Evolutionary conservation across 345 rosid species (phyloP), one percentile per base, ranked within the genome.

Genomic region (Chamaenerion angustifolium): DNA sequence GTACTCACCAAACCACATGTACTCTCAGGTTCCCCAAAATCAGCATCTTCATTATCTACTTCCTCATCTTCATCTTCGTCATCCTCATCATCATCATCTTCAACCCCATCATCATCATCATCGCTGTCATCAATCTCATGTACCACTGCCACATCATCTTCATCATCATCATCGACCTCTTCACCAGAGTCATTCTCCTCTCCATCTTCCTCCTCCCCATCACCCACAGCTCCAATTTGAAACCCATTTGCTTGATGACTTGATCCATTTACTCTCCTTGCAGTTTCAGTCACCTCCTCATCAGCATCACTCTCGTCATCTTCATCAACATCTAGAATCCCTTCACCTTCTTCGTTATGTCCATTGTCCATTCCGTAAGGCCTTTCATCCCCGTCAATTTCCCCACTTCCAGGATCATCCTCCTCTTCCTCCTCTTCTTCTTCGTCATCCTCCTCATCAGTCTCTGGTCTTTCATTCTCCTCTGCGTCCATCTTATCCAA

Each of bases 401-500:
- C 94, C 5, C 85, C 76, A 58, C 75, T 72, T 42, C 88, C 87
- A 6, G 87, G 84, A 65, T 83, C 90, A n/a, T 74, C 85, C 12
- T 79, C 85, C 0, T 72, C 85, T 11, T 72, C 90, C 0, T 77
- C 85, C 0, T 72, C 85, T 0, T 82, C 90, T 0, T 81, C 85
- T 0, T 80, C 86, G 0, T 80, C 83, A 7, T 79, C 86, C 50
- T 83, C 94, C 6, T 83, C 94, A 41, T 83, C 94, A 0, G 83
- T 72, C 59, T 84, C 94, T 0, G 86, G 89, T 15, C 79, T 78
- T 67, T 84, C 94, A 42, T 81, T 84, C 74, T 64, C 85, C 57
- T 84, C 89, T 0, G 74, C 76, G 46, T 84, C 94, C 69, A 69
- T 84, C 76, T 84, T 84, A 71, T 84, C 94, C 63, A 84, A 79